These are phyloP conservation scores for Hylodesmum podocarpum DNA, from an alignment of 306 rosid genomes.

Conservation along the genomic window DNA sequence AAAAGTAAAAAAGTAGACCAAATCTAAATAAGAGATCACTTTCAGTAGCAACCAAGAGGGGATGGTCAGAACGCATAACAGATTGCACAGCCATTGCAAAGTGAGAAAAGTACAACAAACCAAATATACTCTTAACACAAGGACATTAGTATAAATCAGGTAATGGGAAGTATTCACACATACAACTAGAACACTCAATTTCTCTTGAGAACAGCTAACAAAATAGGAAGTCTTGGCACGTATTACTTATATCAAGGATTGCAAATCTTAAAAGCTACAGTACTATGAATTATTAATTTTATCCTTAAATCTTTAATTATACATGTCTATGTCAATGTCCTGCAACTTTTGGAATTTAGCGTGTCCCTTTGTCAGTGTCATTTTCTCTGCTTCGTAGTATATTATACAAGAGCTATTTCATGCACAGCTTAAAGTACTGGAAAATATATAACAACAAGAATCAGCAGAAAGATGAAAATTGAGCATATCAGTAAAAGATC, in stretches of 20 bases:
- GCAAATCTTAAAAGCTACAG: background rate
- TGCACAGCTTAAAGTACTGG: background rate
- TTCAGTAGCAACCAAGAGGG: conserved; percentile 1
- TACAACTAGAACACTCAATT: background rate
- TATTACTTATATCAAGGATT: background rate
- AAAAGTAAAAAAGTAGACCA: background rate
- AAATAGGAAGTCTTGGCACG: background rate
- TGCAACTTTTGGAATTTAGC: background rate
- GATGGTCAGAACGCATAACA: background rate
- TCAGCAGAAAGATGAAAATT: background rate
- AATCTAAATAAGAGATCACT: background rate
- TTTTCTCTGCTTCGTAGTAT: background rate
- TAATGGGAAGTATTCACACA: background rate
- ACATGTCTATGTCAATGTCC: background rate
- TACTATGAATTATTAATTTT: background rate
- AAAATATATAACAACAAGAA: background rate
- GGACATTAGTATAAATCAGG: background rate
- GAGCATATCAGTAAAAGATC: background rate
- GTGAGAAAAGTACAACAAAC: conserved; percentile 9
- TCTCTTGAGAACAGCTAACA: background rate
- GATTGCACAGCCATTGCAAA: conserved; percentile 11
- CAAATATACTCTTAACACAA: background rate
- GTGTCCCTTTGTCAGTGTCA: background rate
- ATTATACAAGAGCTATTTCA: background rate
- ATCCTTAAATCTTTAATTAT: background rate